Conservation (phyloP, 345 rosid species). For the Draba incana region DNA sequence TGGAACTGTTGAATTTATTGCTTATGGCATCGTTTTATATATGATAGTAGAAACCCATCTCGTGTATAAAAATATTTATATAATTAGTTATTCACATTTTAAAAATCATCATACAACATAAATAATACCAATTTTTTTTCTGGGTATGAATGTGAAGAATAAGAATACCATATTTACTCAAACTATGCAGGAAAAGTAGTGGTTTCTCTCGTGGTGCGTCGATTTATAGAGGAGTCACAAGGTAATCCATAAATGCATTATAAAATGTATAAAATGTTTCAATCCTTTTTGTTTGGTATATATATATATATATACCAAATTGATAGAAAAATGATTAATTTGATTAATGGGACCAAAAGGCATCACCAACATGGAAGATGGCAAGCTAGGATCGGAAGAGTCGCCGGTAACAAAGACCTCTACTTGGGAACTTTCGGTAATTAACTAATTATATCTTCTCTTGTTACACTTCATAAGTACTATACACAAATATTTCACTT, state of each 20-base stretch:
- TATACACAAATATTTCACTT: neutral
- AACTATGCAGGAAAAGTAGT: constrained; percentile 76
- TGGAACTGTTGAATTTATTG: constrained; percentile 31
- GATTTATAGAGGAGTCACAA: constrained; percentile 90
- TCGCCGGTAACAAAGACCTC: constrained; percentile 96
- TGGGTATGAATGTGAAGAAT: too few relatives aligned
- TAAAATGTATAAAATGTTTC: neutral
- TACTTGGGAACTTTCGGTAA: constrained; percentile 91
- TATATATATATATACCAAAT: neutral
- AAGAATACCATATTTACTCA: too few relatives aligned
- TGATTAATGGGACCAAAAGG: constrained; percentile 43
- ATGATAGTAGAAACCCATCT: constrained; percentile 18
- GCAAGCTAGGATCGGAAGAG: constrained; percentile 99
- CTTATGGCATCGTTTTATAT: constrained; percentile 16
- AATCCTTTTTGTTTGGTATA: neutral
- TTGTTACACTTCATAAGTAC: neutral
- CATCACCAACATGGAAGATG: constrained; percentile 99
- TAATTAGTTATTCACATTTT: neutral
- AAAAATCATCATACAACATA: constrained; percentile 26
- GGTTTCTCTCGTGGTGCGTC: constrained; percentile 98
- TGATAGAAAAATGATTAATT: neutral
- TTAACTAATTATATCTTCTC: constrained; percentile 1
- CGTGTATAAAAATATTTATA: neutral
- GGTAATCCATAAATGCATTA: constrained; percentile 44
- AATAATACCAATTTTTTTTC: neutral